These are phyloP conservation scores for Penicillium sp. DNA, from an alignment of 2,329 filamentous ascomycete genomes.

Conservation along the genomic window DNA sequence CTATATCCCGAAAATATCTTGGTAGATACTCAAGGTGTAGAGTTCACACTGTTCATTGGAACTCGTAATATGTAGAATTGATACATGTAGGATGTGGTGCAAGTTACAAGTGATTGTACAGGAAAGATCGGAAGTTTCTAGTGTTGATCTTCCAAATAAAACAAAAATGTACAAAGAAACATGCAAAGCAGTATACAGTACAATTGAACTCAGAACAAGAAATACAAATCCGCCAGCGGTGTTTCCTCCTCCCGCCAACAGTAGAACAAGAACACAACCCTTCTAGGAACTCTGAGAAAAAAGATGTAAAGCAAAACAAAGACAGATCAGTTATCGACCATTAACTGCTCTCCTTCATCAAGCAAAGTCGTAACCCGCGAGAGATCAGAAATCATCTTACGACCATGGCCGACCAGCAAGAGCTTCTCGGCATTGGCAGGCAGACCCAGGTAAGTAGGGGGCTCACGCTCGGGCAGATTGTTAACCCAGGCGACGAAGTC, in stretches of 20 bases:
- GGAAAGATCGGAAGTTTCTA: not conserved
- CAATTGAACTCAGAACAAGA: constrained; percentile 9
- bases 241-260: not conserved
- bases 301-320: constrained; percentile 8
- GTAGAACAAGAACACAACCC: not conserved
- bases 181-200: constrained; percentile 7
- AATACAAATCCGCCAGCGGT: constrained; percentile 11
- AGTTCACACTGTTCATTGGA: not conserved
- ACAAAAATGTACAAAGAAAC: constrained; percentile 13
- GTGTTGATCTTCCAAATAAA: not conserved
- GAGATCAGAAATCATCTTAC: constrained; percentile 78
- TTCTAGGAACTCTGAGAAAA: not conserved
- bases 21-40: not conserved
- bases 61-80: not conserved
- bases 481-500: constrained; percentile 94
- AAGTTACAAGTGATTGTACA: constrained; percentile 2
- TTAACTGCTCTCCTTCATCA: constrained; percentile 90
- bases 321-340: constrained; percentile 58
- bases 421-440: constrained; percentile 97
- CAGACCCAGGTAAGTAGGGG: constrained; percentile 88
- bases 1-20: constrained; percentile 9
- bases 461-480: constrained; percentile 86
- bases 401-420: constrained; percentile 81
- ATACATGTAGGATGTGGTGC: not conserved
- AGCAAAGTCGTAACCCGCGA: constrained; percentile 81